Percentiles rank a stretch among this genome's conserved stretches.
phyloP scores from a whole-genome alignment of 495 filamentous ascomycete species.

The Trichocladium uniseriatum region DNA sequence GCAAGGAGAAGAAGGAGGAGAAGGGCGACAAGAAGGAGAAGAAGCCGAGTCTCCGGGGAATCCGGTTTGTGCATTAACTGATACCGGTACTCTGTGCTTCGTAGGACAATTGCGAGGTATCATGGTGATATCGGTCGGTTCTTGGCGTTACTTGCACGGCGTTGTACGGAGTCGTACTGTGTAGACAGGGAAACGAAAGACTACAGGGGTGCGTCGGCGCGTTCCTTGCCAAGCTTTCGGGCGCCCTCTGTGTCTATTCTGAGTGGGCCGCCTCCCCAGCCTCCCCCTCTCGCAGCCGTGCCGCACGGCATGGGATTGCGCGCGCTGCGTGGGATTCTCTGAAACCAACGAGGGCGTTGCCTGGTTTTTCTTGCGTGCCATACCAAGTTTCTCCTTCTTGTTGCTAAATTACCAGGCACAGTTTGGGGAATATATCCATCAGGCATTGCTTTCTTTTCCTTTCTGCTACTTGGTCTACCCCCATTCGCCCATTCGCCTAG shows the following conservation, averaged over 20 bases:
- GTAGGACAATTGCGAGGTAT: too few species aligned
- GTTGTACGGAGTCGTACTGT: too few species aligned
- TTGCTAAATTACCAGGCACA: neutral
- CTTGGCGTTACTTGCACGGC: neutral
- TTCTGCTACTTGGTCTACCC: too few species aligned
- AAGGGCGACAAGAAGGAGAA: slow-evolving; percentile 45
- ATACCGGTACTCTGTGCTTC: too few species aligned
- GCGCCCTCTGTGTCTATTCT: slow-evolving; percentile 3
- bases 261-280: slow-evolving; percentile 12
- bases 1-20: slow-evolving; percentile 43
- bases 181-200: too few species aligned
- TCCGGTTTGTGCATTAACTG: slow-evolving; percentile 40
- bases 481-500: too few species aligned
- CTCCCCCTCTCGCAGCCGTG: slow-evolving; percentile 6
- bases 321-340: slow-evolving; percentile 1
- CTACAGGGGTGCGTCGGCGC: slow-evolving; percentile 1
- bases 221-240: slow-evolving; percentile 5
- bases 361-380: too few species aligned
- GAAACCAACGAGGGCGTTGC: neutral
- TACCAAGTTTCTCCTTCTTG: neutral
- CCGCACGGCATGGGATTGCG: neutral
- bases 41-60: slow-evolving; percentile 29
- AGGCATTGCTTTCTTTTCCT: too few species aligned
- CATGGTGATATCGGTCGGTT: too few species aligned
- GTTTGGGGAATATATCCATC: too few species aligned